A percentile compares a stretch with the other conserved stretches of the same genome.
Evolutionary conservation across 2,329 filamentous ascomycete genomes (phyloP).

Genomic region (Laburnicola sp.): DNA sequence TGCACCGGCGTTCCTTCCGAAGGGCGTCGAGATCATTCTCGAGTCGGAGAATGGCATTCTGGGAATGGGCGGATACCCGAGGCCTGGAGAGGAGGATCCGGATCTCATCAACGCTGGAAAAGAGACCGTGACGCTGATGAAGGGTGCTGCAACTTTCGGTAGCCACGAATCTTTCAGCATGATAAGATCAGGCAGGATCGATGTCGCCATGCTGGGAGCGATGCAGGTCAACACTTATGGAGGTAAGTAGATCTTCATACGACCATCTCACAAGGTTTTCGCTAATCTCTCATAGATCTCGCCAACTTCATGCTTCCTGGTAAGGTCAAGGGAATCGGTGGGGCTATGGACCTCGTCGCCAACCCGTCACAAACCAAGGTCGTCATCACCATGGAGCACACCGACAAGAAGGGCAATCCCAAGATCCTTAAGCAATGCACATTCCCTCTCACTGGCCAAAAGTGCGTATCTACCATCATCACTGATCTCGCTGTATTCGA

Average conservation of each 20-base stretch:
- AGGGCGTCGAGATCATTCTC: conserved; percentile 58
- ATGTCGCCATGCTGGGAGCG: conserved; percentile 84
- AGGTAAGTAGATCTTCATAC: conserved; percentile 21
- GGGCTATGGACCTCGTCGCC: conserved; percentile 87
- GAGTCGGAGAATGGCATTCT: conserved; percentile 61
- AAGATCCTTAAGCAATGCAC: conserved; percentile 66
- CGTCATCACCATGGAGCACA: conserved; percentile 93
- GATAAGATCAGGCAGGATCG: conserved; percentile 84
- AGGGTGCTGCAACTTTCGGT: conserved; percentile 79
- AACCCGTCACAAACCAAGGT: conserved; percentile 84
- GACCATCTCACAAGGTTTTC: background rate
- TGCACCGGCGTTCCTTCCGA: conserved; percentile 74
- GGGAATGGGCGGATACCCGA: conserved; percentile 51
- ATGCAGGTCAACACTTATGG: conserved; percentile 76
- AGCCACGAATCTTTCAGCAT: conserved; percentile 91
- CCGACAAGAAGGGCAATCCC: conserved; percentile 86
- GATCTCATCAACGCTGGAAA: conserved; percentile 93
- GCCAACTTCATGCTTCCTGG: conserved; percentile 93
- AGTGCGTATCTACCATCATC: conserved; percentile 46
- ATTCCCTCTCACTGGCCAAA: conserved; percentile 45
- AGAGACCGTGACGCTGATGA: conserved; percentile 83
- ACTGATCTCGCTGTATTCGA: conserved; percentile 55
- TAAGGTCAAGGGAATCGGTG: conserved; percentile 90
- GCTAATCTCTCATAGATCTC: conserved; percentile 62
- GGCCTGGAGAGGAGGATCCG: conserved; percentile 74